A percentile compares a stretch with the other conserved stretches of the same genome.
Evolutionary conservation across 129 eudicot species (phyloP).

Genomic region (Arctium lappa): DNA sequence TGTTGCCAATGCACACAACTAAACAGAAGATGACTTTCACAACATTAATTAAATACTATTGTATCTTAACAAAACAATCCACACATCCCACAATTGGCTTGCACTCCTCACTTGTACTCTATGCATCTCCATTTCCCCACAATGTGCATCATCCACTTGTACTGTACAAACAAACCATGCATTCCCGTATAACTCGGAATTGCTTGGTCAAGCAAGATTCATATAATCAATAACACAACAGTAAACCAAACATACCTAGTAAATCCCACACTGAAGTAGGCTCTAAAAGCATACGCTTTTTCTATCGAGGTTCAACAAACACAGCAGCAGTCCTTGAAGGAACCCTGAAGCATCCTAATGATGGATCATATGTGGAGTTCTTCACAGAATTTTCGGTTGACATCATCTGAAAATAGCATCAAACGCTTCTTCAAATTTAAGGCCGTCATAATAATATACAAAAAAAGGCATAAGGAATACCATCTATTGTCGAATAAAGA

Average conservation of each 20-base stretch:
- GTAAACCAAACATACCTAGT: not conserved
- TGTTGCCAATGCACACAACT: constrained; percentile 28
- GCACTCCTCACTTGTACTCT: constrained; percentile 11
- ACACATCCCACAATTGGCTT: not conserved
- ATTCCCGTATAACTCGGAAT: not conserved
- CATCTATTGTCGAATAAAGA: not conserved
- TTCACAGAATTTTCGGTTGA: constrained; percentile 64
- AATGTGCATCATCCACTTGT: not conserved
- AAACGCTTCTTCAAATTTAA: not conserved
- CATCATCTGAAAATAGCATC: constrained; percentile 49
- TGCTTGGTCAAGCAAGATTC: constrained; percentile 3
- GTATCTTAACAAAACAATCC: constrained; percentile 13
- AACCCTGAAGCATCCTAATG: constrained; percentile 61
- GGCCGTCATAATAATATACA: not conserved
- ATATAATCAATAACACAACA: not conserved
- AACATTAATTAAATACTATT: not conserved
- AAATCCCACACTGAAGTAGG: not conserved
- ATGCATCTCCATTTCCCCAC: not conserved
- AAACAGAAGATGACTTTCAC: constrained; percentile 39
- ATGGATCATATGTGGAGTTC: constrained; percentile 57
- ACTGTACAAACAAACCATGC: not conserved
- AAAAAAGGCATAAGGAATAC: not conserved
- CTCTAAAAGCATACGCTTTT: not conserved
- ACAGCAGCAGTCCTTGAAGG: constrained; percentile 80
- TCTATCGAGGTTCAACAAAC: constrained; percentile 63